Percentiles rank a stretch among this genome's conserved stretches.
Evolutionary conservation across 345 rosid genomes (phyloP).

Genomic region (Populus euphratica): DNA sequence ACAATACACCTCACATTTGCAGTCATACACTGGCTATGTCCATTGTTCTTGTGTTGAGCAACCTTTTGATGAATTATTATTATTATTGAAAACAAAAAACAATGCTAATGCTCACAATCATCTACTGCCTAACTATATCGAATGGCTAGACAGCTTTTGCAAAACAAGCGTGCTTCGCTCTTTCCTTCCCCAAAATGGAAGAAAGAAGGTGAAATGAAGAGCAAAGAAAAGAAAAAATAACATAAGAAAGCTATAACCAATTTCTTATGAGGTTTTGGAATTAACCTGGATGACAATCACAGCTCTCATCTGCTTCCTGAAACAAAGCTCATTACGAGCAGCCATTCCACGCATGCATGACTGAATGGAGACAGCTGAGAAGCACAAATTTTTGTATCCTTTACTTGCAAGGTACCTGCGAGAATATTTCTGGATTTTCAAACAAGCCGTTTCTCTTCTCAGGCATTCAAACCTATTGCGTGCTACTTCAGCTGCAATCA

Average conservation of each 20-base stretch:
- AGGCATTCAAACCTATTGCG: slow-evolving; percentile 51
- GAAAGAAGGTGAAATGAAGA: neutral
- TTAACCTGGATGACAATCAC: slow-evolving; percentile 74
- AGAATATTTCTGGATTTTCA: slow-evolving; percentile 72
- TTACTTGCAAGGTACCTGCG: slow-evolving; percentile 74
- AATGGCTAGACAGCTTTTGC: neutral
- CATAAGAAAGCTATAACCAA: neutral
- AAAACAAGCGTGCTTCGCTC: neutral
- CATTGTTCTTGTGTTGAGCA: neutral
- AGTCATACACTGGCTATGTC: neutral
- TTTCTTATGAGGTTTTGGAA: neutral
- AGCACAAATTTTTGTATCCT: slow-evolving; percentile 47
- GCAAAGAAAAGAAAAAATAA: neutral
- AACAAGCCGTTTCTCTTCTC: slow-evolving; percentile 73
- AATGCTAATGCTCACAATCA: neutral
- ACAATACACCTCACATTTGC: neutral
- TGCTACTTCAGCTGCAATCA: slow-evolving; percentile 66
- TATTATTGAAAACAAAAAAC: neutral
- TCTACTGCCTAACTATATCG: neutral
- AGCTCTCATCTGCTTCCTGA: slow-evolving; percentile 68
- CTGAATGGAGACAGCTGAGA: slow-evolving; percentile 68
- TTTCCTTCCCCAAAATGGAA: neutral
- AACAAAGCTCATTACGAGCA: slow-evolving; percentile 61
- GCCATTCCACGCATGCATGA: slow-evolving; percentile 87
- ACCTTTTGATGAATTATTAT: neutral